Base-by-base conservation (phyloP, 768 basidiomycete genomes). In the Leucosporidium creatinivorum region DNA sequence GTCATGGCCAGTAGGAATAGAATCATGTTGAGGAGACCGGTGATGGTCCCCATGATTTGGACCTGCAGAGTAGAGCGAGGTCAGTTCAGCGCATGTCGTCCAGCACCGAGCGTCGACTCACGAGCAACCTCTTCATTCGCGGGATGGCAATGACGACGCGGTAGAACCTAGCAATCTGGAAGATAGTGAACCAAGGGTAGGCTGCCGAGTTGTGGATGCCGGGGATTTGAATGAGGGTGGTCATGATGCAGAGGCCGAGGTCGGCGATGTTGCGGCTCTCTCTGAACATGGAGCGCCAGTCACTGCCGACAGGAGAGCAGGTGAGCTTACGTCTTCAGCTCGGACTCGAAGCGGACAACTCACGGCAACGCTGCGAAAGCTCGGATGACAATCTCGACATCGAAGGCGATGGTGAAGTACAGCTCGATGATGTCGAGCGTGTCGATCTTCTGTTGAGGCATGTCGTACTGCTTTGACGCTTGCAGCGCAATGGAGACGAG, bases 31-130 rank as follows among this genome's bases (percentile, higher is more conserved):
- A 83, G 81, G 25, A 98, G 81, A 78, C 91, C 93, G 67, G 87
- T 87, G 82, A 96, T 85, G 76, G 92, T 93, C 15, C 93, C 92
- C 73, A 94, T 92, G 2, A 96, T 89, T 1, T 88, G 87, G 23
- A 89, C 81, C 92, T 93, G 70, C 0, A 61, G 19, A 18, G 19
- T 19, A 49, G n/a, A 61, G n/a, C 51, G 17, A 47, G n/a, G 21
- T 65, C 21, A n/a, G 30, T 62, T 65, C 39, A 3, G 39, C n/a
- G n/a, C 39, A 44, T 17, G 39, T 44, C 39, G 8, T 13, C 15
- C 39, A 44, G 8, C 39, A 62, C 17, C 28, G 47, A 50, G 48
- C 18, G 39, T 1, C 12, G 28, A 78, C 85, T 65, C 65, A 93
- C 91, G 80, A 97, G 78, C 36, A 97, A 79, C 1, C 88, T 89